Conservation (phyloP, 1,139 yeast species). For the Debaryomyces udenii region DNA sequence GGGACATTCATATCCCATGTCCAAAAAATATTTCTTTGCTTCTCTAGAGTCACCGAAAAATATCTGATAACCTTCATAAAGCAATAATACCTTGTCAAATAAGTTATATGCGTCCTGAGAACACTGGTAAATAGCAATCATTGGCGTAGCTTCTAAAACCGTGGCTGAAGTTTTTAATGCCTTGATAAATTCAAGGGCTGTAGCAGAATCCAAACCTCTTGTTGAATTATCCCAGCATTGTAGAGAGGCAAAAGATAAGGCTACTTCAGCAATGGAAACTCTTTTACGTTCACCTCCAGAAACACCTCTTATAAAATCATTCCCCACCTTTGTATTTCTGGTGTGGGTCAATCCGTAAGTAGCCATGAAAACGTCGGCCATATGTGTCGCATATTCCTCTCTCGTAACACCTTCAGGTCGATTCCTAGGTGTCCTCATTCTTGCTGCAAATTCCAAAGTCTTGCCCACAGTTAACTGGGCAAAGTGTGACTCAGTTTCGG, state of each 20-base stretch:
- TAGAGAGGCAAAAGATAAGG: conserved; percentile 8
- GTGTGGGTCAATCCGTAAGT: conserved; percentile 72
- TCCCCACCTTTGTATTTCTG: conserved; percentile 70
- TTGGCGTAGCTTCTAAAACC: conserved; percentile 38
- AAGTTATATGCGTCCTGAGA: conserved; percentile 48
- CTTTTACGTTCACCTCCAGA: conserved; percentile 88
- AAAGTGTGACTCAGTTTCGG: conserved; percentile 72
- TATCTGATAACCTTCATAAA: conserved; percentile 49
- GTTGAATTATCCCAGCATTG: conserved; percentile 57
- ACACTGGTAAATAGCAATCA: conserved; percentile 50
- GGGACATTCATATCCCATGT: conserved; percentile 55
- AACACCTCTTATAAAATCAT: conserved; percentile 74
- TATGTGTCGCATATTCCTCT: conserved; percentile 59
- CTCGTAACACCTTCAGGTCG: conserved; percentile 56
- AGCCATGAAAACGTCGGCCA: conserved; percentile 72
- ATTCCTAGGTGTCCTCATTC: conserved; percentile 65
- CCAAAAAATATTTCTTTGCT: conserved; percentile 41
- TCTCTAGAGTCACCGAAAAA: conserved; percentile 38
- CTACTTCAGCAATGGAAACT: conserved; percentile 54
- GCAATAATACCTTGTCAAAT: conserved; percentile 46
- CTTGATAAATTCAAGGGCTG: conserved; percentile 48
- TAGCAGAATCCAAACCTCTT: conserved; percentile 53
- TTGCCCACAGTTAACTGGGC: conserved; percentile 75
- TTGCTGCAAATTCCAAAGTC: conserved; percentile 67
- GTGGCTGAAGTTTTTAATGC: conserved; percentile 44